These are phyloP conservation scores for Dacryopinax primogenitus DNA, from an alignment of 768 basidiomycete species.

Conservation along the genomic window DNA sequence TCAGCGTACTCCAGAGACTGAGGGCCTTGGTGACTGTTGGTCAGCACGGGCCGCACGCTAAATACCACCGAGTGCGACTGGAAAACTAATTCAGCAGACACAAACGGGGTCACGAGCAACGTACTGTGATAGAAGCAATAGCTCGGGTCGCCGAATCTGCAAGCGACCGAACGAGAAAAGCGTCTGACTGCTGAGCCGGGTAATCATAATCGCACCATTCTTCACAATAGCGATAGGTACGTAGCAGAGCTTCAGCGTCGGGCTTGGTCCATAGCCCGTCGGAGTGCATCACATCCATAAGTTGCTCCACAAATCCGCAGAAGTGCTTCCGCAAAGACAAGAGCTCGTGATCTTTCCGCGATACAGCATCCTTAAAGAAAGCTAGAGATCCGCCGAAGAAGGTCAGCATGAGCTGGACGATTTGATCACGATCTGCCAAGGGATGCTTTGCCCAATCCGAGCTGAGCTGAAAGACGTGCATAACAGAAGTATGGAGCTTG, in stretches of 20 bases:
- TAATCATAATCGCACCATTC: constrained; percentile 47
- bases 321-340: constrained; percentile 81
- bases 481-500: constrained; percentile 71
- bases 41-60: background rate
- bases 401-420: constrained; percentile 66
- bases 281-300: constrained; percentile 52
- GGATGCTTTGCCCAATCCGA: constrained; percentile 62
- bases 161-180: background rate
- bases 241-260: constrained; percentile 29
- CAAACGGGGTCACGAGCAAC: background rate
- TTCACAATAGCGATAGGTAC: constrained; percentile 73
- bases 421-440: constrained; percentile 53
- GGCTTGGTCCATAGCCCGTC: background rate
- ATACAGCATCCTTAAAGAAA: constrained; percentile 58
- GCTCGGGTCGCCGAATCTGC: background rate
- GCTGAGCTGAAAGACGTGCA: constrained; percentile 78
- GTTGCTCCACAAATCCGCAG: constrained; percentile 74
- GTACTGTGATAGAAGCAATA: background rate
- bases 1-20: background rate
- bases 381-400: constrained; percentile 74
- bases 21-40: background rate
- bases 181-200: constrained; percentile 7
- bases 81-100: background rate
- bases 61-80: background rate
- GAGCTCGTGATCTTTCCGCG: constrained; percentile 60